Evolutionary conservation across 768 basidiomycete species (phyloP), one percentile per base, ranked within the genome.

Genomic region (Agrocybe pediades): DNA sequence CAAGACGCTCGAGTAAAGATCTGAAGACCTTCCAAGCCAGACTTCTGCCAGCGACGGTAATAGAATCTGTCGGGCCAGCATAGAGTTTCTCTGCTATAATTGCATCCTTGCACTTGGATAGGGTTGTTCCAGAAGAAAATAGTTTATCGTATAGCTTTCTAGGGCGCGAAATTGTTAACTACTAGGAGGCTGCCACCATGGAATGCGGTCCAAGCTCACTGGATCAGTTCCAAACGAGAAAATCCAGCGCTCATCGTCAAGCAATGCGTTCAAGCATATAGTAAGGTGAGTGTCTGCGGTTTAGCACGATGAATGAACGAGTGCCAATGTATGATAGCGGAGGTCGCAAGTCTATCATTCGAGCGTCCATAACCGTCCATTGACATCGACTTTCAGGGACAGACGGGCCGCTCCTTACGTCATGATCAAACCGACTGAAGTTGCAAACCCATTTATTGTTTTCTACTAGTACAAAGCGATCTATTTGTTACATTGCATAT

Each of bases 11-110:
- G 26, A 47, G 57, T 45, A 41, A 45, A 56, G 36, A 30, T 53
- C 58, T 33, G 53, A 62, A 57, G 57, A 88, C 91, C 87, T 93
- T 94, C 92, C 92, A 94, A 47, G 84, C 85, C 52, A 94, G 69
- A 68, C 91, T 92, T 62, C 92, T 77, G n/a, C 92, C 92, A 52
- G 82, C 69, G 7, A 88, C 74, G 44, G 80, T 83, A 27, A 75
- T 65, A 2, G 70, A 64, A 50, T 68, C 71, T 50, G 76, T 70
- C 3, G 72, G 65, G 21, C 71, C 62, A 46, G 68, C 65, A 58
- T 86, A 80, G 16, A 92, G 67, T 15, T 82, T 79, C 62, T 85
- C 85, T 53, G 80, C 77, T 15, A 88, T 70, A 9, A 84, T 80
- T 29, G 80, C 76, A 67, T 93, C 88, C 66, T 82, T 84, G 57